Base-by-base conservation (phyloP, 106 monocot genomes). In the Posidonia australis region DNA sequence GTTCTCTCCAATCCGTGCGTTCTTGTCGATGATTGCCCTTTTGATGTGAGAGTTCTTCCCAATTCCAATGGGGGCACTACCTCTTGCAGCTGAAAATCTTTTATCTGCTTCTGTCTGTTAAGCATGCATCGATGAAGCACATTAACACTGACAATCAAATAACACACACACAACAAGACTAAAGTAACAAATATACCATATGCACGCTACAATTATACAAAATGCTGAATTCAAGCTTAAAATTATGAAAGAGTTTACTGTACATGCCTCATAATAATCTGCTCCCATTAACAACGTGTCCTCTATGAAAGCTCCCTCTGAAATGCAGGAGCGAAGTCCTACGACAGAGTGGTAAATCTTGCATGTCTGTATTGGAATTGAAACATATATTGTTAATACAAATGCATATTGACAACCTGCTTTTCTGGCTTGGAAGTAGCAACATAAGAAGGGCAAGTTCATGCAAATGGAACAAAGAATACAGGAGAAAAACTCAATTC, bases 271-370 rank as follows among this genome's bases (percentile, higher is more conserved):
- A 32, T 96, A 96, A 49, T 87, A 96, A 74, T 96, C 96, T 24
- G 96, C 96, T 77, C 96, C 96, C 96, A 96, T 96, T 19, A 96
- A 64, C 13, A 96, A 57, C 10, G 89, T 72, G 70, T 96, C 96
- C 56, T 96, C 96, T 51, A 96, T 80, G 26, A 96, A 46, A 22
- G 90, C 96, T 42, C 96, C 96, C 64, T 96, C 96, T 42, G 86
- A 96, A 44, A 96, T 86, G 44, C 79, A 96, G 13, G 96, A 96
- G 10, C 96, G 81, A 45, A 96, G 86, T 6, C 96, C 96, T 16
- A 96, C 75, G 0, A 96, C 96, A 51, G 90, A 96, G 69, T 96
- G 96, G 28, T 82, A 76, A 54, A 96, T 96, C 71, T 80, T 96
- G 84, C 90, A 90, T 63, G 80, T 82, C 96, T 96, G 55, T 28